Conservation (phyloP, 768 basidiomycete species). For the Sarcomyxa edulis region DNA sequence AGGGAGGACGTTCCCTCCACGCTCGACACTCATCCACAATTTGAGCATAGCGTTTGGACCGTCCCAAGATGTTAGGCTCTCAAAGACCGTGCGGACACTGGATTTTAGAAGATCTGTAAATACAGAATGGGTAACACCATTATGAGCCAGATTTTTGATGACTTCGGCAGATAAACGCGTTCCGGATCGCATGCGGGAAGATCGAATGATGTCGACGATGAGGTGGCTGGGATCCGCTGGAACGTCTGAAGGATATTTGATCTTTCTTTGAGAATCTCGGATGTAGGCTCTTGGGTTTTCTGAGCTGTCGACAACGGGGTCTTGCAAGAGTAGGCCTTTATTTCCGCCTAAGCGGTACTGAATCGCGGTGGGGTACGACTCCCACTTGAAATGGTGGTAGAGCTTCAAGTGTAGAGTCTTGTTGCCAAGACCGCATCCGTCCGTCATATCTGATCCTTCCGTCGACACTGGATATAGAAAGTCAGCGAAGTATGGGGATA, state of each 20-base stretch:
- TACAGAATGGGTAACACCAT: constrained; percentile 42
- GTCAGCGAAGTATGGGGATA: neutral
- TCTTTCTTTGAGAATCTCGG: constrained; percentile 30
- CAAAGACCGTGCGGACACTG: constrained; percentile 27
- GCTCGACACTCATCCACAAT: constrained; percentile 37
- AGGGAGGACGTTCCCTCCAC: constrained; percentile 33
- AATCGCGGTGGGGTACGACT: constrained; percentile 27
- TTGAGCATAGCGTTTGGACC: constrained; percentile 30
- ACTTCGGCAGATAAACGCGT: constrained; percentile 48
- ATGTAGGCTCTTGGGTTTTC: constrained; percentile 22
- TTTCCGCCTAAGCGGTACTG: constrained; percentile 31
- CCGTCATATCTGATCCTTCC: constrained; percentile 29
- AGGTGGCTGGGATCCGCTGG: constrained; percentile 34
- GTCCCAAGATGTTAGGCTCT: constrained; percentile 41
- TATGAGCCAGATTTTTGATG: constrained; percentile 60
- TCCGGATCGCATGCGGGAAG: constrained; percentile 40
- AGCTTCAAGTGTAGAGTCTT: constrained; percentile 20
- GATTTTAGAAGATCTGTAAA: constrained; percentile 35
- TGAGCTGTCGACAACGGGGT: constrained; percentile 18
- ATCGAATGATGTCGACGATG: constrained; percentile 47
- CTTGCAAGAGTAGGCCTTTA: constrained; percentile 22
- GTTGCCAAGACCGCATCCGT: constrained; percentile 34
- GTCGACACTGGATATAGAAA: constrained; percentile 17
- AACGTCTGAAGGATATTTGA: constrained; percentile 21
- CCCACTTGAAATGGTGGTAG: constrained; percentile 20